phyloP scores from a whole-genome alignment of 2,329 filamentous ascomycete species.

The Elsinoe necatrix region DNA sequence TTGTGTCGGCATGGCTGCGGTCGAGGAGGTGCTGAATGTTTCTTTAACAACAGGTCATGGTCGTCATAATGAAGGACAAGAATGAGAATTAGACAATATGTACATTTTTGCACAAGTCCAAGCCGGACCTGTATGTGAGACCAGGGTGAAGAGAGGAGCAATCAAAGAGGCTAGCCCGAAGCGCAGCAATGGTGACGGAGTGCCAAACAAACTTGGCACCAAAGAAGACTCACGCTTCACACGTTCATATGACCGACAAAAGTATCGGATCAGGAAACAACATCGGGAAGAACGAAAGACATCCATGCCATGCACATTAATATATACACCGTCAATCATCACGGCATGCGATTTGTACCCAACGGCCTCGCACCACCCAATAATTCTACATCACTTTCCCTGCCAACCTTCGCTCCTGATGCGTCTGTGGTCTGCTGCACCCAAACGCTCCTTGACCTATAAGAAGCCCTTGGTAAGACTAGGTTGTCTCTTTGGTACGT shows the following conservation, averaged over 20 bases:
- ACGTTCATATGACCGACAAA: neutral
- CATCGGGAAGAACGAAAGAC: neutral
- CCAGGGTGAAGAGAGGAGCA: conserved; percentile 1
- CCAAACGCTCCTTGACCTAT: conserved; percentile 28
- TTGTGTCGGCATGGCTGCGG: conserved; percentile 6
- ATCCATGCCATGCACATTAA: conserved; percentile 15
- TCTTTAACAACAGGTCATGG: neutral
- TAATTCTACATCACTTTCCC: conserved; percentile 11
- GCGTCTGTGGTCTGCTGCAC: conserved; percentile 24
- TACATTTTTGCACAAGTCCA: neutral
- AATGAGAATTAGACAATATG: neutral
- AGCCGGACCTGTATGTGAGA: neutral
- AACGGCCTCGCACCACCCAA: neutral
- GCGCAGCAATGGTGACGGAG: neutral
- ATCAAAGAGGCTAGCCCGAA: conserved; percentile 5
- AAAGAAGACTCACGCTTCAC: neutral
- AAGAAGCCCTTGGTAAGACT: conserved; percentile 45
- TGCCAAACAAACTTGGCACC: neutral
- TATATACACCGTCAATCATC: conserved; percentile 15
- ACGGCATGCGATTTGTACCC: neutral
- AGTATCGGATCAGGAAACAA: neutral
- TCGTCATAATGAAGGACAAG: neutral
- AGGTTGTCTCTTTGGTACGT: conserved; percentile 34
- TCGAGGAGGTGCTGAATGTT: neutral
- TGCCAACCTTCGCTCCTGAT: neutral